These are phyloP conservation scores for Marchantia polymorpha DNA, from an alignment of 225 moss, liverwort and hornwort genomes.

Conservation along the genomic window DNA sequence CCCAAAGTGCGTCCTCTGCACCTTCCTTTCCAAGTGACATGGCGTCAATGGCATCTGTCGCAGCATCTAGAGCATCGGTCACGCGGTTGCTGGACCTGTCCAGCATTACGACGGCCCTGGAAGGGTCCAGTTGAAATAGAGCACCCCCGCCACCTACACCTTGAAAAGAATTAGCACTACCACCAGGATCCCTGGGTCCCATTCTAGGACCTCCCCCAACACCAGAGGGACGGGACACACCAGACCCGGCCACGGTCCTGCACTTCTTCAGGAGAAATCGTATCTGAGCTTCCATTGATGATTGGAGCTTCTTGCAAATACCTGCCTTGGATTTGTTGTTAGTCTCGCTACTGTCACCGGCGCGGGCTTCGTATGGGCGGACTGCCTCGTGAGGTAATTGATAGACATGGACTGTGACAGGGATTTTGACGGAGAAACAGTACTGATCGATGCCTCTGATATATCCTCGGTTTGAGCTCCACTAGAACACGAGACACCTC, in stretches of 20 bases:
- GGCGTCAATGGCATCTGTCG: slow-evolving; percentile 61
- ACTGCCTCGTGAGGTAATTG: slow-evolving; percentile 41
- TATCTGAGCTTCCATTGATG: slow-evolving; percentile 74
- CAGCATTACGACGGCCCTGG: slow-evolving; percentile 75
- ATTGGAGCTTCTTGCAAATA: slow-evolving; percentile 75
- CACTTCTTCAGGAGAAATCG: slow-evolving; percentile 88
- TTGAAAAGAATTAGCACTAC: slow-evolving; percentile 57
- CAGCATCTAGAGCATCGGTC: slow-evolving; percentile 70
- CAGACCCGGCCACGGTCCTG: slow-evolving; percentile 73
- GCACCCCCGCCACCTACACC: slow-evolving; percentile 77
- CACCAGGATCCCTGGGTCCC: slow-evolving; percentile 67
- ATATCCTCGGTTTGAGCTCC: slow-evolving; percentile 46
- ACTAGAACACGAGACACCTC: slow-evolving; percentile 25
- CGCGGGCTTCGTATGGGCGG: slow-evolving; percentile 38
- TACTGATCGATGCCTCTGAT: slow-evolving; percentile 37
- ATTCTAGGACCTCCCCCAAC: slow-evolving; percentile 59
- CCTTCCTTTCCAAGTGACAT: slow-evolving; percentile 47
- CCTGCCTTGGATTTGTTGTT: slow-evolving; percentile 69
- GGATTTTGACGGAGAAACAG: slow-evolving; percentile 41
- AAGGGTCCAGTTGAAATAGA: slow-evolving; percentile 90
- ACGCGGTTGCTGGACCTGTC: slow-evolving; percentile 62
- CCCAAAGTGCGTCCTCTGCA: slow-evolving; percentile 42
- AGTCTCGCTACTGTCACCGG: slow-evolving; percentile 41
- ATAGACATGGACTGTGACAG: slow-evolving; percentile 39
- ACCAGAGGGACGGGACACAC: slow-evolving; percentile 70